Evolutionary conservation across 768 basidiomycete species (phyloP).

Genomic region (Leccinum olivaceopallidum): DNA sequence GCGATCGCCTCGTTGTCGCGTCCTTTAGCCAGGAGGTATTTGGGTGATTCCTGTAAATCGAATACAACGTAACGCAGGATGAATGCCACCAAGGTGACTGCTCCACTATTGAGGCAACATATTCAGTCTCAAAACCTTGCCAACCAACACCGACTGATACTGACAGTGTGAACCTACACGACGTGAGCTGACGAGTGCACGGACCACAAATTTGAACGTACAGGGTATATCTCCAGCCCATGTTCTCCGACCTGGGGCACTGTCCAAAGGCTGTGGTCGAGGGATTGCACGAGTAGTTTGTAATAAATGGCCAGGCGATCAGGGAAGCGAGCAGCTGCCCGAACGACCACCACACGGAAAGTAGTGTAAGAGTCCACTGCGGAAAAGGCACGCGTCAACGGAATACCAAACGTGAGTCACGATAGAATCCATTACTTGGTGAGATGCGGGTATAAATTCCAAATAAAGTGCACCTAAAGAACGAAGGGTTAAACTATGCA

Average conservation of each 20-base stretch:
- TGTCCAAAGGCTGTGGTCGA: conserved; percentile 30
- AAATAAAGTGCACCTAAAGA: conserved; percentile 43
- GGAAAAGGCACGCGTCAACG: not conserved
- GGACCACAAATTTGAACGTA: conserved; percentile 18
- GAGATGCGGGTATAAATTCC: conserved; percentile 43
- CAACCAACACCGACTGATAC: conserved; percentile 13
- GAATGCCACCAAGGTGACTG: conserved; percentile 53
- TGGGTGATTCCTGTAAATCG: conserved; percentile 60
- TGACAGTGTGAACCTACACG: conserved; percentile 42
- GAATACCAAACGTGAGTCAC: not conserved
- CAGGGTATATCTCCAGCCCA: conserved; percentile 63
- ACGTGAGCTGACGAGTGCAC: not conserved
- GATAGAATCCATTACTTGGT: conserved; percentile 31
- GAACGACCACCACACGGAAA: conserved; percentile 56
- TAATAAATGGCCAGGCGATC: conserved; percentile 57
- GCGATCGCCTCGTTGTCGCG: conserved; percentile 56
- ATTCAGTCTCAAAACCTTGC: conserved; percentile 5
- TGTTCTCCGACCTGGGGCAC: conserved; percentile 51
- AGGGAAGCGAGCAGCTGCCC: conserved; percentile 51
- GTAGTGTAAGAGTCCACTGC: conserved; percentile 54
- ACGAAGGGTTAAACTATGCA: conserved; percentile 3
- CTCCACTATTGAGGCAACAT: conserved; percentile 34
- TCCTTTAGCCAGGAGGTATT: conserved; percentile 58
- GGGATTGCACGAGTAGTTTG: conserved; percentile 51
- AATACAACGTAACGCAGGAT: conserved; percentile 57